phyloP scores from a whole-genome alignment of 345 rosid species.

The Salix viminalis region DNA sequence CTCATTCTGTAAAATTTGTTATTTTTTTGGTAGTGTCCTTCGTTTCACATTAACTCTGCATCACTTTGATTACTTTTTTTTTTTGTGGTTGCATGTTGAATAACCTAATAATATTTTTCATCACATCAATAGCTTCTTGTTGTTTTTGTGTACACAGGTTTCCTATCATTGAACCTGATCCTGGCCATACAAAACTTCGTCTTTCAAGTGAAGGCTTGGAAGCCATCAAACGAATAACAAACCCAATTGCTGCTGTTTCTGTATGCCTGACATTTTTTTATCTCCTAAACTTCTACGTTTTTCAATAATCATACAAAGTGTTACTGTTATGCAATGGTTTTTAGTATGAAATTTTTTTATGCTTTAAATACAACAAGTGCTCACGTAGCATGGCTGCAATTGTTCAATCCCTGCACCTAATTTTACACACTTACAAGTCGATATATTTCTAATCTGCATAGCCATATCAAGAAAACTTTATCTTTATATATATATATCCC shows the following conservation, averaged over 20 bases:
- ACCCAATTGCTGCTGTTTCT: constrained; percentile 87
- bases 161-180: constrained; percentile 95
- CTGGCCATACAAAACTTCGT: constrained; percentile 92
- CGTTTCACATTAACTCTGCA: background rate
- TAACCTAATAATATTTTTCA: background rate
- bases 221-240: constrained; percentile 75
- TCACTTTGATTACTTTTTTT: background rate
- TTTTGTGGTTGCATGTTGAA: background rate
- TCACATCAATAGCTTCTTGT: background rate
- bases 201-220: constrained; percentile 89
- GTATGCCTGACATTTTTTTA: constrained; percentile 41
- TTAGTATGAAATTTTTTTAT: constrained; percentile 4
- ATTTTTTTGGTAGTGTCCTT: background rate
- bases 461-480: constrained; percentile 1
- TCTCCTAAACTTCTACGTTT: background rate
- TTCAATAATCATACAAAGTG: background rate
- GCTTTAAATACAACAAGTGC: background rate
- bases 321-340: background rate
- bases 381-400: background rate
- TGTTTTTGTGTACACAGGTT: constrained; percentile 44
- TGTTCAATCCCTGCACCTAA: background rate
- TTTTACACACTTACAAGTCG: background rate
- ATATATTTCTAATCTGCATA: constrained; percentile 1
- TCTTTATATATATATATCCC: constrained; percentile 6
- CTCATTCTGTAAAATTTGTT: background rate